These are phyloP conservation scores for Stagonosporopsis chrysanthemi DNA, from an alignment of 2,329 filamentous ascomycete genomes.

Conservation along the genomic window DNA sequence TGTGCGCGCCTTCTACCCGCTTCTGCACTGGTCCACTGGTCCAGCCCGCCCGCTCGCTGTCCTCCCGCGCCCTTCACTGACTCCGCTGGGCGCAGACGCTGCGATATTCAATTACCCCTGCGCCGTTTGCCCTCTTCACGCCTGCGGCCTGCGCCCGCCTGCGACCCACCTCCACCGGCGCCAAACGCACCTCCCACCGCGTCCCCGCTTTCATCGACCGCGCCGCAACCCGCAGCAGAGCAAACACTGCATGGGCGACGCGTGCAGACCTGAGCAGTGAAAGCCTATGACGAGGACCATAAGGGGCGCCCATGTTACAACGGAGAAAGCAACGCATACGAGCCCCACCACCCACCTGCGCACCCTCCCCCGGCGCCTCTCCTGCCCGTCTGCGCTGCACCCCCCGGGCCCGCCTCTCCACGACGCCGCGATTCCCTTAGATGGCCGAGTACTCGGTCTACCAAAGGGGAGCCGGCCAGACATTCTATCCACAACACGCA, in stretches of 20 bases:
- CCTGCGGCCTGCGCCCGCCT: constrained; percentile 2
- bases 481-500: constrained; percentile 64
- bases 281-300: constrained; percentile 44
- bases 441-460: constrained; percentile 73
- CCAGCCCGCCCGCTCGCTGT: constrained; percentile 13
- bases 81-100: constrained; percentile 22
- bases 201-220: constrained; percentile 22
- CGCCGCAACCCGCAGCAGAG: constrained; percentile 5
- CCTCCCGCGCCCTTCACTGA: constrained; percentile 33
- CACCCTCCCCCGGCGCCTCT: constrained; percentile 32
- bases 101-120: constrained; percentile 30
- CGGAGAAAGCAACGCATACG: constrained; percentile 57
- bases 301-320: constrained; percentile 57
- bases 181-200: constrained; percentile 24
- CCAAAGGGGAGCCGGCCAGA: constrained; percentile 67
- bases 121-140: constrained; percentile 14
- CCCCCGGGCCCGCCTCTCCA: constrained; percentile 37
- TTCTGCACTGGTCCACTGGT: constrained; percentile 22
- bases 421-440: constrained; percentile 55
- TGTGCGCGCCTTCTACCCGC: constrained; percentile 39
- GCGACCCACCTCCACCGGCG: constrained; percentile 14
- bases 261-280: constrained; percentile 38
- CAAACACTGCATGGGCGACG: constrained; percentile 35
- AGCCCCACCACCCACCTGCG: constrained; percentile 54
- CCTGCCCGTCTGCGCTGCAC: constrained; percentile 38